Conservation (phyloP, 352 stramenopile genomes). For the Thalassiosira livingstoniorum region DNA sequence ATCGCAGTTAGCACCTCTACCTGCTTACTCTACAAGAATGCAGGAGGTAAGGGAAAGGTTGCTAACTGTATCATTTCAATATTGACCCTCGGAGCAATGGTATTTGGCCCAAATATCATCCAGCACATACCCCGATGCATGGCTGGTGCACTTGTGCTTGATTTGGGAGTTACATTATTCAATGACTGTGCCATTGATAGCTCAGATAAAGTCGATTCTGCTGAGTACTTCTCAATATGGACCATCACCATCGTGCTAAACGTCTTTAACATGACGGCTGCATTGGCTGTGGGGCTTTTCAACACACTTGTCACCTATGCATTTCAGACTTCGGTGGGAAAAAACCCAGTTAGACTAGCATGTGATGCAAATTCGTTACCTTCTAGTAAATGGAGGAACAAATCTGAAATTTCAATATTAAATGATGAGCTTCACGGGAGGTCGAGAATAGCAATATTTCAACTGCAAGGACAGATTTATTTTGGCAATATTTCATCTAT, state of each 20-base stretch:
- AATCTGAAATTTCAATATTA: slow-evolving; percentile 87
- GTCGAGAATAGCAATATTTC: slow-evolving; percentile 87
- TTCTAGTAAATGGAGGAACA: slow-evolving; percentile 83
- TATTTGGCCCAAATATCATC: slow-evolving; percentile 86
- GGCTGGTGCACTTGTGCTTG: slow-evolving; percentile 92
- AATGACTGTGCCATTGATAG: slow-evolving; percentile 91
- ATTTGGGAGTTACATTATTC: slow-evolving; percentile 91
- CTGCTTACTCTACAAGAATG: slow-evolving; percentile 80
- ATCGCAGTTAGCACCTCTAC: neutral
- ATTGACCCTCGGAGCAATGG: slow-evolving; percentile 55
- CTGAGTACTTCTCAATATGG: slow-evolving; percentile 92
- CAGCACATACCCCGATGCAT: slow-evolving; percentile 92
- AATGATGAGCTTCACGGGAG: slow-evolving; percentile 87
- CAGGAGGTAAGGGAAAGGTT: slow-evolving; percentile 81
- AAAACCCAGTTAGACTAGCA: slow-evolving; percentile 89
- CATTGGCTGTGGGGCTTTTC: slow-evolving; percentile 89
- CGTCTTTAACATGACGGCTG: slow-evolving; percentile 90
- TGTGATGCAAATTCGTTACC: slow-evolving; percentile 91
- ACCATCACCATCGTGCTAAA: slow-evolving; percentile 88
- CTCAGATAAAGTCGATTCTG: slow-evolving; percentile 87
- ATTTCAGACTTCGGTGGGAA: slow-evolving; percentile 89
- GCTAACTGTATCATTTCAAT: no score
- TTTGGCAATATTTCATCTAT: slow-evolving; percentile 91
- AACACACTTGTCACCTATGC: slow-evolving; percentile 91
- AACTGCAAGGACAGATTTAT: slow-evolving; percentile 84